Conservation (phyloP, 306 rosid genomes). For the Delonix regia region DNA sequence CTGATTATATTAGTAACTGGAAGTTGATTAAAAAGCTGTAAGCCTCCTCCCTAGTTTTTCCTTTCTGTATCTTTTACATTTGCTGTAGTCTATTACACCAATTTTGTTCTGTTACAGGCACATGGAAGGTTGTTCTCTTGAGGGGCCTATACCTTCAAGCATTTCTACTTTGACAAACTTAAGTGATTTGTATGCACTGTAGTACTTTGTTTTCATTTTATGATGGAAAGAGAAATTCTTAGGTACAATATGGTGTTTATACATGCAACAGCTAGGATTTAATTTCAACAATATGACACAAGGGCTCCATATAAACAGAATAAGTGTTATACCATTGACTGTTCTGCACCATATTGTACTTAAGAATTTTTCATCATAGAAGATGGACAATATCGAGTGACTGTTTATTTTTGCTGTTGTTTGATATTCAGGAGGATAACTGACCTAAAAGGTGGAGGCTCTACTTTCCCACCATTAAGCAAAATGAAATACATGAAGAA, state of each 20-base stretch:
- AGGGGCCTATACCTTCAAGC: constrained; percentile 11
- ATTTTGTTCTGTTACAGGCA: not conserved
- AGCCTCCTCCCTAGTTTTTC: not conserved
- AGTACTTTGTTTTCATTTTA: not conserved
- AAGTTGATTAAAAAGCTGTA: not conserved
- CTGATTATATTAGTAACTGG: not conserved
- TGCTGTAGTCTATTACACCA: not conserved
- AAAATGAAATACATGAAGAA: not conserved
- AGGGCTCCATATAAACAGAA: not conserved
- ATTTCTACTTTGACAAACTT: not conserved
- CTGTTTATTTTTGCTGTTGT: not conserved
- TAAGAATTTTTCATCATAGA: not conserved
- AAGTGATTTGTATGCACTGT: not conserved
- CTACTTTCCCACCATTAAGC: not conserved
- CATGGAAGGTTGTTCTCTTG: constrained; percentile 6
- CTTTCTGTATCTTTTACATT: not conserved
- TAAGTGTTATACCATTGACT: not conserved
- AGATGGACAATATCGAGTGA: not conserved
- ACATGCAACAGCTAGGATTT: not conserved
- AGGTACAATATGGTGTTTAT: not conserved
- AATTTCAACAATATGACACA: not conserved
- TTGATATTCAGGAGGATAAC: constrained; percentile 3
- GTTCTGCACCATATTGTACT: not conserved
- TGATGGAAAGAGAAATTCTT: not conserved
- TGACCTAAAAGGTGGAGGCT: not conserved